Evolutionary conservation across 441 rosid genomes (phyloP).

Genomic region (Croton laevigatus): DNA sequence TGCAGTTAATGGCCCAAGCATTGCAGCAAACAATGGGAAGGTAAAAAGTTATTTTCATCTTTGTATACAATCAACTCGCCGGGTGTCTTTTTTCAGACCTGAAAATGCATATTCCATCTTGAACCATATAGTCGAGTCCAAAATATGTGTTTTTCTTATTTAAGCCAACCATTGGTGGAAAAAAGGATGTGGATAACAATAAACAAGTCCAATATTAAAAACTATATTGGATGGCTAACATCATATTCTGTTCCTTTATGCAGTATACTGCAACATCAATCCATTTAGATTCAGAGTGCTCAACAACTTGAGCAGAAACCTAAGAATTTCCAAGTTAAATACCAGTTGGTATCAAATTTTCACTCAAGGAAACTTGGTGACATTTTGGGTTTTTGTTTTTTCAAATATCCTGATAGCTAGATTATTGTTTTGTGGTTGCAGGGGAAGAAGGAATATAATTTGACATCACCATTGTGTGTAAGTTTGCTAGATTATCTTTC

Average conservation of each 20-base stretch:
- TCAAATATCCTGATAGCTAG: not conserved
- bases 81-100: not conserved
- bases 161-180: not conserved
- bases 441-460: slow-evolving; percentile 8
- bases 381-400: no score
- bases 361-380: slow-evolving; percentile 14
- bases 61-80: not conserved
- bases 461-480: not conserved
- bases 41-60: slow-evolving; percentile 27
- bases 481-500: not conserved
- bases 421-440: slow-evolving; percentile 13
- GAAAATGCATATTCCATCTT: not conserved
- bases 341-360: slow-evolving; percentile 8
- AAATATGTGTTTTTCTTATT: not conserved
- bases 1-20: slow-evolving; percentile 29
- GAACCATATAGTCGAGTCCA: not conserved
- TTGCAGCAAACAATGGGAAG: slow-evolving; percentile 30
- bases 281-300: slow-evolving; percentile 61
- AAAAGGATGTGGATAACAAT: slow-evolving; percentile 1
- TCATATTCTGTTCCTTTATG: not conserved
- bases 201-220: slow-evolving; percentile 2
- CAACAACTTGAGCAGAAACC: slow-evolving; percentile 46
- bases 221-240: not conserved
- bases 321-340: slow-evolving; percentile 33
- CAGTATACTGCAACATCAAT: slow-evolving; percentile 35